Conservation (phyloP, 2,329 filamentous ascomycete genomes). For the Pseudogymnoascus sp. region DNA sequence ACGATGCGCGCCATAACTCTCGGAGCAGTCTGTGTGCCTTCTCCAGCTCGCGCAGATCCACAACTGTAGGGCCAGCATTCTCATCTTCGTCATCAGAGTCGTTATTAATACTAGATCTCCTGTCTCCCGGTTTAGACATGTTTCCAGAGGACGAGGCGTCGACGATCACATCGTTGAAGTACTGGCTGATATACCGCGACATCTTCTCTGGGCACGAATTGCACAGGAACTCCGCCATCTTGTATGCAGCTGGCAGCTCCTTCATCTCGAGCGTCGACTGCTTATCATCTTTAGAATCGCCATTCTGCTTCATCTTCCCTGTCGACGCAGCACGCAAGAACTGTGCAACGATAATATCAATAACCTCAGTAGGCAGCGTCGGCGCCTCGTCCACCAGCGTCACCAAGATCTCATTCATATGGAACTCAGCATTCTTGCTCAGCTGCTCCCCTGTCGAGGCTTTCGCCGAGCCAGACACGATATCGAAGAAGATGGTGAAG, state of each 20-base stretch:
- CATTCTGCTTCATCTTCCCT: slow-evolving; percentile 42
- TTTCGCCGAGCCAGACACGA: slow-evolving; percentile 71
- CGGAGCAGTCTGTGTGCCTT: slow-evolving; percentile 86
- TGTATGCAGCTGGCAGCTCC: slow-evolving; percentile 84
- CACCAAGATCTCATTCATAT: slow-evolving; percentile 78
- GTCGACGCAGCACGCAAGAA: slow-evolving; percentile 78
- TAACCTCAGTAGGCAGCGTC: slow-evolving; percentile 68
- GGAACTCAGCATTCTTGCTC: slow-evolving; percentile 86
- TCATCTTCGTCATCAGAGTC: slow-evolving; percentile 55
- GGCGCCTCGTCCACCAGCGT: slow-evolving; percentile 80
- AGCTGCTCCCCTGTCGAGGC: slow-evolving; percentile 70
- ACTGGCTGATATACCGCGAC: slow-evolving; percentile 87
- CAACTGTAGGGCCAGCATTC: slow-evolving; percentile 60
- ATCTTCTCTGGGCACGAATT: slow-evolving; percentile 86
- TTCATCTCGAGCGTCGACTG: slow-evolving; percentile 80
- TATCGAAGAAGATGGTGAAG: slow-evolving; percentile 87
- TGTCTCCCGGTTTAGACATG: slow-evolving; percentile 41
- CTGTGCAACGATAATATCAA: slow-evolving; percentile 91
- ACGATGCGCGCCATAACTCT: slow-evolving; percentile 88
- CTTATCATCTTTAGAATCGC: slow-evolving; percentile 55
- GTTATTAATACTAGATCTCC: slow-evolving; percentile 41
- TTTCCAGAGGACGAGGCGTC: slow-evolving; percentile 59
- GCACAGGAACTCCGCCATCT: slow-evolving; percentile 93
- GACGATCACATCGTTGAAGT: slow-evolving; percentile 94
- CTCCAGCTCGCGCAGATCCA: slow-evolving; percentile 76